A percentile compares a stretch with the other conserved stretches of the same genome.
These are phyloP conservation scores for Ogataea corticis DNA, from an alignment of 805 yeast species.

Conservation along the genomic window DNA sequence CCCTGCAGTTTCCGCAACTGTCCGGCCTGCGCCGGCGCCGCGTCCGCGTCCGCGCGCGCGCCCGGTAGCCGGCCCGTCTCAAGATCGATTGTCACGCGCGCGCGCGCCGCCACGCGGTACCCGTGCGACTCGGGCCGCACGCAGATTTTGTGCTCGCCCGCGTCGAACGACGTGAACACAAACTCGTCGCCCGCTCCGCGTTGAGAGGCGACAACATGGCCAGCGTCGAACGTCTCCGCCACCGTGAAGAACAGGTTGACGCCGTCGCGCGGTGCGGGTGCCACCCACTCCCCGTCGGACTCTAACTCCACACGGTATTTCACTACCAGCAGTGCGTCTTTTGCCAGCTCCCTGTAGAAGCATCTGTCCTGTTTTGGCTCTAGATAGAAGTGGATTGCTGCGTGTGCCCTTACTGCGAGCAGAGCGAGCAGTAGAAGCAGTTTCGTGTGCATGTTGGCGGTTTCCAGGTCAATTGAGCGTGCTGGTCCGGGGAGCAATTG, in stretches of 20 bases:
- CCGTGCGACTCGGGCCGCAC: constrained; percentile 43
- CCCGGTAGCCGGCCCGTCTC: constrained; percentile 63
- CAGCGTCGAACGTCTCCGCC: constrained; percentile 75
- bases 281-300: constrained; percentile 9
- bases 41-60: constrained; percentile 50
- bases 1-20: constrained; percentile 42
- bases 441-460: not conserved
- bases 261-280: constrained; percentile 5
- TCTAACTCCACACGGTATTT: constrained; percentile 47
- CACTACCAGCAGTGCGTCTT: constrained; percentile 51
- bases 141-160: constrained; percentile 86
- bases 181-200: constrained; percentile 60
- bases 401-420: constrained; percentile 5
- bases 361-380: constrained; percentile 54
- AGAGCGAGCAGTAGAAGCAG: not conserved
- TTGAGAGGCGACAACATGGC: constrained; percentile 75
- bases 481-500: too few species aligned
- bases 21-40: constrained; percentile 52
- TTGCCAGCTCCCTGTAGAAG: constrained; percentile 54
- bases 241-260: constrained; percentile 26
- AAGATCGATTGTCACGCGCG: constrained; percentile 66
- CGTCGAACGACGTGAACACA: constrained; percentile 77
- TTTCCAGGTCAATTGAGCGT: too few species aligned
- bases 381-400: constrained; percentile 48
- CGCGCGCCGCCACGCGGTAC: constrained; percentile 46